Evolutionary conservation across 192 early-diverging fungal species (phyloP), one percentile per base, ranked within the genome.

Genomic region (Linnemannia zychae): DNA sequence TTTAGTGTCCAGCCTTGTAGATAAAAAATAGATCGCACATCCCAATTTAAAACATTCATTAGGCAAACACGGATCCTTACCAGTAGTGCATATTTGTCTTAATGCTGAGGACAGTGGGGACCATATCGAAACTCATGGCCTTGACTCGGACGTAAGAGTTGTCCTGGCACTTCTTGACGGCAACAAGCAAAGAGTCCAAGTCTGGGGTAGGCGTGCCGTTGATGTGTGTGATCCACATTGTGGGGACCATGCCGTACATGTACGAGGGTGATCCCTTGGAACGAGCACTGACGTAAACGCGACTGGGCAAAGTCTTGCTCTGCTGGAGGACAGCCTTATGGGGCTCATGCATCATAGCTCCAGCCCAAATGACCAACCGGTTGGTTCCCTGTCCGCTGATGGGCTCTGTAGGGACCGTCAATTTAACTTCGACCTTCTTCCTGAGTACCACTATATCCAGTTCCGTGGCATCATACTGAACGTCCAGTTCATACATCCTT

Each of bases 311-410:
- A 1, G 87, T 90, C 47, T 91, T 92, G 76, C 90, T 89, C 80
- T 94, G 93, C 84, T 92, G 93, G 60, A 92, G 66, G 33, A 94
- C 89, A 18, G 94, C 93, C 78, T 92, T 93, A 87, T 94, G 91
- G 38, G 94, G 94, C 72, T 92, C 91, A 73, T 96, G 95, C 82
- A 97, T 87, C 31, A 92, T 89, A 15, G 94, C 95, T 24, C 97
- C 97, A 5, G 95, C 95, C 97, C 97, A 98, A 70, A 93, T 89
- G 40, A 97, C 93, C 13, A 97, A 87, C 74, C 94, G 93, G 28
- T 88, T 90, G 7, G 92, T 95, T 50, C 90, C 92, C 75, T 89
- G 87, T 37, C 91, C 90, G 67, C 89, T 90, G 44, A 90, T 78
- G 15, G 88, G 88, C 44, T 89, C 92, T 0, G 95, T 96, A n/a